Percentiles rank a stretch among this genome's conserved stretches.
phyloP scores from a whole-genome alignment of 2,329 filamentous ascomycete genomes.

The Hypoxylon sp. region DNA sequence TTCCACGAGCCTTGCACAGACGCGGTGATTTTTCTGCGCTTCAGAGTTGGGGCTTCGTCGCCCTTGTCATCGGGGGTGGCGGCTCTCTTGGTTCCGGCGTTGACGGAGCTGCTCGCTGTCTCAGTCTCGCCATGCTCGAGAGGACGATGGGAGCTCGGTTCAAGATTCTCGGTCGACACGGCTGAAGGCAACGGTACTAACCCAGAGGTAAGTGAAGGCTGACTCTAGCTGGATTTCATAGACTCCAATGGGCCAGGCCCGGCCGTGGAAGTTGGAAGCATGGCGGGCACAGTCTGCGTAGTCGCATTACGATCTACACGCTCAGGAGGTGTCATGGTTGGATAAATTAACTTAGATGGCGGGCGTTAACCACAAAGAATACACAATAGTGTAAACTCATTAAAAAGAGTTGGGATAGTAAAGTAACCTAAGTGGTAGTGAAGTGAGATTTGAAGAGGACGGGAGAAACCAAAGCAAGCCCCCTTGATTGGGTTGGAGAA shows the following conservation, averaged over 20 bases:
- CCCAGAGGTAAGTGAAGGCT: slow-evolving; percentile 2
- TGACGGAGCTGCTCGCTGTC: background rate
- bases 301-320: background rate
- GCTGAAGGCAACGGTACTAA: background rate
- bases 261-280: background rate
- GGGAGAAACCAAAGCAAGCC: slow-evolving; percentile 7
- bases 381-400: background rate
- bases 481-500: slow-evolving; percentile 20
- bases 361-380: background rate
- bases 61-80: background rate
- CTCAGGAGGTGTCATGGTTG: background rate
- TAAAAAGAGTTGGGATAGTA: background rate
- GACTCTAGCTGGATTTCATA: slow-evolving; percentile 11
- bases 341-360: background rate
- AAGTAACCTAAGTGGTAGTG: background rate
- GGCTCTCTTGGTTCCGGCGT: slow-evolving; percentile 3
- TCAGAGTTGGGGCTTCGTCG: background rate
- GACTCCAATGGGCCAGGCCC: background rate
- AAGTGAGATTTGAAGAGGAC: slow-evolving; percentile 9
- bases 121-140: background rate
- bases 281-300: background rate
- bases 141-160: background rate
- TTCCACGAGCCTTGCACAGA: background rate
- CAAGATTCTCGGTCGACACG: background rate
- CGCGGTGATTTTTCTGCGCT: background rate